Evolutionary conservation across 73 alveolate genomes (phyloP).

Genomic region (Tetrahymena borealis): DNA sequence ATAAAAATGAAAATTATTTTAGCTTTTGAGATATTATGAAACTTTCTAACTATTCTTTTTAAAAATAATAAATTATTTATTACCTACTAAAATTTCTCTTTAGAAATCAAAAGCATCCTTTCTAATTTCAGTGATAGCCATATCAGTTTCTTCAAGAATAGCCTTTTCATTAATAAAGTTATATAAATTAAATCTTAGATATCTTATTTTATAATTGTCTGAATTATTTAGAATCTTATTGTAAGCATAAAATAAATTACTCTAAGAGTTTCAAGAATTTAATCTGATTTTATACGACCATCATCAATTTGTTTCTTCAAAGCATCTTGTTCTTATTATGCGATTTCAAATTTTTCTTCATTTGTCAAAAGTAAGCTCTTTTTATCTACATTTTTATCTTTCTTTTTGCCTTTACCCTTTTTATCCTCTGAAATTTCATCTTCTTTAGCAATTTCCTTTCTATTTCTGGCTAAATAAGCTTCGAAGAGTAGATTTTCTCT

Average conservation of each 20-base stretch:
- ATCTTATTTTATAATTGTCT: neutral
- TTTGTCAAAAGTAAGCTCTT: constrained; percentile 53
- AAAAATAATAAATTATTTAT: too few relatives aligned
- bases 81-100: constrained; percentile 55
- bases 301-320: constrained; percentile 71
- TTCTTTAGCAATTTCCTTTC: constrained; percentile 46
- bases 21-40: too few relatives aligned
- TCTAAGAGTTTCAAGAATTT: constrained; percentile 62
- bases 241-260: neutral
- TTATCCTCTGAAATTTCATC: constrained; percentile 54
- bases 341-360: constrained; percentile 83
- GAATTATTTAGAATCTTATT: neutral
- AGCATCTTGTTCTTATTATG: constrained; percentile 68
- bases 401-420: constrained; percentile 46
- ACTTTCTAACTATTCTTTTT: too few relatives aligned
- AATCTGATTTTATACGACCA: constrained; percentile 79
- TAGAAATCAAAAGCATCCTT: constrained; percentile 85
- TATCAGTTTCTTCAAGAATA: constrained; percentile 80
- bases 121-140: constrained; percentile 76
- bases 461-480: constrained; percentile 58
- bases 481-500: constrained; percentile 78
- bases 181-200: neutral
- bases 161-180: constrained; percentile 77
- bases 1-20: too few relatives aligned
- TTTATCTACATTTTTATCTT: constrained; percentile 41